Evolutionary conservation across 2,329 filamentous ascomycete species (phyloP), one percentile per base, ranked within the genome.

Genomic region (Fusarium graminum): DNA sequence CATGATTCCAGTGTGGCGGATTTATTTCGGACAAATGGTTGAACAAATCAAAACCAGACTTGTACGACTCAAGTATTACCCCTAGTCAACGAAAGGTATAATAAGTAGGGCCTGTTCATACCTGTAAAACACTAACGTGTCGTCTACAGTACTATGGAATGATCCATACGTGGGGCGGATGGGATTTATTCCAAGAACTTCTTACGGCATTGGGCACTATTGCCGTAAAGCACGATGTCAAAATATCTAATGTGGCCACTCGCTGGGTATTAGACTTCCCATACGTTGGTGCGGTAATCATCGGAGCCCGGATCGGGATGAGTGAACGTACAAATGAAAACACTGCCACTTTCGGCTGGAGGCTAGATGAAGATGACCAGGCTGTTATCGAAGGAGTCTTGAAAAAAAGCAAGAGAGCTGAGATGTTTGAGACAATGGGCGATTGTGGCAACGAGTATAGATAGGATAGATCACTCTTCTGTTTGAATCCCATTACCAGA

Each of bases 21-120:
- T 52, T 52, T 7, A 34, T 52, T 7, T 39, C 49, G 13, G 39
- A 52, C 1, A 52, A 44, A 6, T 52, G 49, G 49, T 39, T 52
- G 8, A 17, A 28, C 0, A n/a, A 52, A 6, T 29, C 49, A 0
- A 28, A 52, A 5, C 49, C 49, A 1, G 49, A 52, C 34, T 39
- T 52, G 8, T 52, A 52, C 26, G 22, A 34, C 3, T 34, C 39
- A 14, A 28, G 12, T 2, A 52, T 45, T 3, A 52, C 49, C 8
- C 49, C 49, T 7, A 52, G 49, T 25, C 49, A 52, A 10, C 43
- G 49, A 52, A 52, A 52, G 22, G 49, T 36, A 34, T 10, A 6
- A 1, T 1, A 29, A 29, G 5, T 28, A 6, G 26, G 1, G 11
- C 0, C 2, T 32, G 10, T 28, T n/a, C n/a, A 28, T 28, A 14